Percentiles rank a stretch among this genome's conserved stretches.
Evolutionary conservation across 306 rosid species (phyloP).

Genomic region (Fagus crenata): DNA sequence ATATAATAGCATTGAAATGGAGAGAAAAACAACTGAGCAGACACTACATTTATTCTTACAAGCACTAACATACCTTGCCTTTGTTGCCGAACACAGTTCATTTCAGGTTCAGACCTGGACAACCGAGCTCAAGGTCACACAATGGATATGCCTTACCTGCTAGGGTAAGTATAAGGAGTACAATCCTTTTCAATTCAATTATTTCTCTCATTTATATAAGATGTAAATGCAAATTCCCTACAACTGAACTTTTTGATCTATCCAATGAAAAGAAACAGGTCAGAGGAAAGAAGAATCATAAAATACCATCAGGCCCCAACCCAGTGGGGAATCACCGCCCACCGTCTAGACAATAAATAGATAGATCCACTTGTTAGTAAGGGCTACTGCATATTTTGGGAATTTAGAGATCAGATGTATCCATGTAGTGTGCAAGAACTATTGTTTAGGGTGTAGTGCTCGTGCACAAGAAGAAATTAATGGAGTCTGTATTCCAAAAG

Average conservation of each 20-base stretch:
- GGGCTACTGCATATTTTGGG: conserved; percentile 24
- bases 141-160: conserved; percentile 37
- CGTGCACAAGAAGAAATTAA: conserved; percentile 49
- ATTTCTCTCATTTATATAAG: background rate
- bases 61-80: conserved; percentile 1
- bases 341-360: conserved; percentile 48
- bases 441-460: conserved; percentile 36
- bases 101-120: conserved; percentile 50
- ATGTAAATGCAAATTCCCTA: background rate
- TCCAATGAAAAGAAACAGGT: conserved; percentile 38
- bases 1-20: background rate
- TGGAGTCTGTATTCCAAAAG: conserved; percentile 30
- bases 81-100: conserved; percentile 42
- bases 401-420: conserved; percentile 23
- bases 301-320: conserved; percentile 76
- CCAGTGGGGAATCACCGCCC: conserved; percentile 80
- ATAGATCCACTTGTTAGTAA: conserved; percentile 27
- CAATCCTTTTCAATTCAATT: background rate
- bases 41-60: conserved; percentile 16
- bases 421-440: conserved; percentile 27
- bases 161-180: conserved; percentile 37
- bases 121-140: conserved; percentile 32
- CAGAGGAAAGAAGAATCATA: conserved; percentile 46
- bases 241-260: background rate
- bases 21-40: background rate